These are phyloP conservation scores for Globisporangium splendens DNA, from an alignment of 352 stramenopile species.

Conservation along the genomic window DNA sequence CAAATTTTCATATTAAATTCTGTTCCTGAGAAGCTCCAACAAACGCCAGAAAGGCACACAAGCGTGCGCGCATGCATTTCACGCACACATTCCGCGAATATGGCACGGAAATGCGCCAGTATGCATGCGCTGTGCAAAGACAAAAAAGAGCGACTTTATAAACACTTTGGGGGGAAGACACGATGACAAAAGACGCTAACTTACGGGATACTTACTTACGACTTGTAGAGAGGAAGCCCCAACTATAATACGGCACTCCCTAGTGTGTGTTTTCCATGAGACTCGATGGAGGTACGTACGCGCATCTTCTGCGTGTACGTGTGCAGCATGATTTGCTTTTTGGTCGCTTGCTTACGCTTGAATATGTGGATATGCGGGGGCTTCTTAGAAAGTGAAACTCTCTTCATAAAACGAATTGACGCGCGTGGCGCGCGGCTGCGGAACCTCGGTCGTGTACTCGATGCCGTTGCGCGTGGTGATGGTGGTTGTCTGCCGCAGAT, in stretches of 20 bases:
- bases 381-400: slow-evolving; percentile 52
- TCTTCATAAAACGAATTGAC: slow-evolving; percentile 45
- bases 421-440: slow-evolving; percentile 8
- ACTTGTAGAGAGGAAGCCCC: no score
- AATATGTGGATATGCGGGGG: background rate
- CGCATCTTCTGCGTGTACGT: background rate
- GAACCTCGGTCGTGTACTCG: slow-evolving; percentile 19
- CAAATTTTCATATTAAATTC: no score
- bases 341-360: background rate
- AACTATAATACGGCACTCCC: no score
- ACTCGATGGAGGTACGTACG: no score
- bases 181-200: background rate
- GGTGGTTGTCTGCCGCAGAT: slow-evolving; percentile 12
- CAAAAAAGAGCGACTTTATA: no score
- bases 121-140: no score
- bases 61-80: no score
- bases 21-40: no score
- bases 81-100: no score
- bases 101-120: background rate
- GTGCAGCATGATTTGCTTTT: no score
- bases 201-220: background rate
- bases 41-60: no score
- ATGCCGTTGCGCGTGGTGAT: slow-evolving; percentile 20
- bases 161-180: background rate
- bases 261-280: background rate